Evolutionary conservation across 306 rosid species (phyloP).

Genomic region (Boehmeria nivea): DNA sequence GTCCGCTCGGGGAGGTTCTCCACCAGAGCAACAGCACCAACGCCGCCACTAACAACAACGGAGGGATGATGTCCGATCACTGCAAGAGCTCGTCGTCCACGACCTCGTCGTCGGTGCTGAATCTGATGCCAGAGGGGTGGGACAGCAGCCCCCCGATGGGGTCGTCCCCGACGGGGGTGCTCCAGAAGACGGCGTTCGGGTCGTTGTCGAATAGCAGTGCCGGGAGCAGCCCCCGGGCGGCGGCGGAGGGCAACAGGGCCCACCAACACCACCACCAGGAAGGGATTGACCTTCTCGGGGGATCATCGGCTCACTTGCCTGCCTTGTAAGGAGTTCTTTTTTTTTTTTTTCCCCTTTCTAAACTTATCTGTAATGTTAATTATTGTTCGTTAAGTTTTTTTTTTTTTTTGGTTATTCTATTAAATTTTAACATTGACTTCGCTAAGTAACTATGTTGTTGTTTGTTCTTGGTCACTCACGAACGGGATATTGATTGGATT

Average conservation of each 20-base stretch:
- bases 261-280: too few relatives aligned
- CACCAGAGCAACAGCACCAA: constrained; percentile 44
- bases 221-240: constrained; percentile 72
- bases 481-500: constrained; percentile 3
- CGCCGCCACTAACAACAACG: too few relatives aligned
- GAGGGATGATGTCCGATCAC: constrained; percentile 35
- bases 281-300: constrained; percentile 38
- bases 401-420: too few relatives aligned
- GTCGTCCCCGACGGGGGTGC: constrained; percentile 82
- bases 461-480: neutral
- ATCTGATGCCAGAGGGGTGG: constrained; percentile 72
- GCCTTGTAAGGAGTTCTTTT: constrained; percentile 16
- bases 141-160: constrained; percentile 72
- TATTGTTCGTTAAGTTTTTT: constrained; percentile 6
- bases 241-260: constrained; percentile 51
- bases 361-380: constrained; percentile 14
- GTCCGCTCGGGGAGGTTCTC: constrained; percentile 91
- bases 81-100: constrained; percentile 28
- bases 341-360: too few relatives aligned
- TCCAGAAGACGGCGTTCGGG: constrained; percentile 69
- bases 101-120: constrained; percentile 42
- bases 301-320: constrained; percentile 32
- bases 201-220: constrained; percentile 86
- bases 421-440: neutral
- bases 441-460: too few relatives aligned